phyloP scores from a whole-genome alignment of 148 eudicot species.

The Amaranthus palmeri region DNA sequence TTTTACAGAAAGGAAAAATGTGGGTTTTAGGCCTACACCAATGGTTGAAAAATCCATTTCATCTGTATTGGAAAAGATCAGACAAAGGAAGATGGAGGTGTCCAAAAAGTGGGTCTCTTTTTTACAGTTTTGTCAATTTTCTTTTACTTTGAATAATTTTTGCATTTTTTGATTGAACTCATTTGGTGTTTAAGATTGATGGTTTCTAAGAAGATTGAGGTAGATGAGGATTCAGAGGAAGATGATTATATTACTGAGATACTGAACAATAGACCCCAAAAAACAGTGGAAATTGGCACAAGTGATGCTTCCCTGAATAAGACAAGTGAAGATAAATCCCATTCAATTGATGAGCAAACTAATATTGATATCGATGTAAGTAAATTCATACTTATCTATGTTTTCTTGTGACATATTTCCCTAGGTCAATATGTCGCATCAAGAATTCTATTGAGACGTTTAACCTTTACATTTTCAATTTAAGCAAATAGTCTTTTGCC shows the following conservation, averaged over 20 bases:
- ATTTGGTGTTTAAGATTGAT: constrained; percentile 27
- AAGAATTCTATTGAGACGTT: background rate
- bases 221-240: constrained; percentile 20
- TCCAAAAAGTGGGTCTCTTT: constrained; percentile 50
- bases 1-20: constrained; percentile 63
- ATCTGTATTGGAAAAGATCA: constrained; percentile 75
- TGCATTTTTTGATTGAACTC: background rate
- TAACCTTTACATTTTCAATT: background rate
- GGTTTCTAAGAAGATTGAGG: constrained; percentile 6
- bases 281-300: constrained; percentile 19
- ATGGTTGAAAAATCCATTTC: constrained; percentile 72
- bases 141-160: too few relatives aligned
- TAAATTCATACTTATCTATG: background rate
- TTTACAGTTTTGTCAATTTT: too few relatives aligned
- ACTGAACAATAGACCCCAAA: constrained; percentile 10
- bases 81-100: constrained; percentile 74
- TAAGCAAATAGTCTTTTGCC: too few relatives aligned
- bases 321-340: constrained; percentile 26
- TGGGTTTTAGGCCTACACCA: constrained; percentile 60
- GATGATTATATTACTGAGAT: constrained; percentile 22
- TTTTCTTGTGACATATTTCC: too few relatives aligned
- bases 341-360: constrained; percentile 24
- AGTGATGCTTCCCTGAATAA: constrained; percentile 16
- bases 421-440: background rate
- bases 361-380: constrained; percentile 27